phyloP scores from a whole-genome alignment of 176 grass and related monocot species.

The Carex littledalei region DNA sequence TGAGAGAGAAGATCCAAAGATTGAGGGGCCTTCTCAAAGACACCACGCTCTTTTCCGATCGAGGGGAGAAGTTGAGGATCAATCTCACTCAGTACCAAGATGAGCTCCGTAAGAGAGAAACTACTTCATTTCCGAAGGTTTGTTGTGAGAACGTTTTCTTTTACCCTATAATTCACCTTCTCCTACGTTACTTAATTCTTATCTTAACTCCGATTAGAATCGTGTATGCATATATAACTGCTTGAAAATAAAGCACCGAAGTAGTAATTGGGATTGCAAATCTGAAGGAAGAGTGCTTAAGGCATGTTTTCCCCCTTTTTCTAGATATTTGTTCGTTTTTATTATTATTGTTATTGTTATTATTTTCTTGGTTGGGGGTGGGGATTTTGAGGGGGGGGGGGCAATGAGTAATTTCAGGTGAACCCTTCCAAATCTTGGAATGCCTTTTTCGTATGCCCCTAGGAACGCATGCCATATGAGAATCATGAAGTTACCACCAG shows the following conservation, averaged over 20 bases:
- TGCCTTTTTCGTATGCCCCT: neutral
- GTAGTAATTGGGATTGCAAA: too few relatives aligned
- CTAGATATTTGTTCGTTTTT: too few relatives aligned
- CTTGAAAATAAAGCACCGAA: neutral
- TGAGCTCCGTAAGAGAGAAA: neutral
- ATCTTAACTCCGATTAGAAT: neutral
- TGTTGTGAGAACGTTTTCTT: neutral
- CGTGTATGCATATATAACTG: neutral
- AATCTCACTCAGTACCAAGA: neutral
- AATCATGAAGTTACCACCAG: neutral
- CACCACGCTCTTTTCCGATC: neutral
- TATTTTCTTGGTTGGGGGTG: too few relatives aligned
- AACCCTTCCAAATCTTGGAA: neutral
- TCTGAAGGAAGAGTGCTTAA: too few relatives aligned
- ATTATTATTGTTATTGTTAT: too few relatives aligned
- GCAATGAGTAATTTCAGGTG: neutral
- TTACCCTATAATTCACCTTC: neutral
- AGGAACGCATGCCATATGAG: neutral
- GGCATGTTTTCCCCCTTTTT: too few relatives aligned
- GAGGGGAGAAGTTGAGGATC: conserved; percentile 1
- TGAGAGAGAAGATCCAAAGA: neutral
- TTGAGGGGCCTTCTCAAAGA: neutral
- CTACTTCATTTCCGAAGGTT: neutral
- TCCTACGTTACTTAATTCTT: neutral
- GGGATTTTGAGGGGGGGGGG: too few relatives aligned